Percentiles rank a stretch among this genome's conserved stretches.
Evolutionary conservation across 148 eudicot species (phyloP).

Genomic region (Mesembryanthemum crystallinum): DNA sequence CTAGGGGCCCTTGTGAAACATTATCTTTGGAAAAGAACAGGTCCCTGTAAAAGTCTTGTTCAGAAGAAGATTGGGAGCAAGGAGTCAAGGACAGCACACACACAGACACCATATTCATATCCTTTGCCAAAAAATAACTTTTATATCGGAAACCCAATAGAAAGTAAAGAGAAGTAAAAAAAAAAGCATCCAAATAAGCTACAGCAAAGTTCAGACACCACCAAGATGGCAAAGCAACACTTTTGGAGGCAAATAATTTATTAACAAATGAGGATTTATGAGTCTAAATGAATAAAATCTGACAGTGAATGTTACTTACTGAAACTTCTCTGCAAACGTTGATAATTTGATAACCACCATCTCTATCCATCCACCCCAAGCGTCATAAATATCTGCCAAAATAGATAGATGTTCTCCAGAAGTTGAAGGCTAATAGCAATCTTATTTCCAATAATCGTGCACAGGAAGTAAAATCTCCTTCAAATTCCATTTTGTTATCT

Average conservation of each 20-base stretch:
- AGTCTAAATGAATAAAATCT: not conserved
- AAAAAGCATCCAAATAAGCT: not conserved
- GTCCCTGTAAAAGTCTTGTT: too few relatives aligned
- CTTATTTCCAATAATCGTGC: not conserved
- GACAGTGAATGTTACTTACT: not conserved
- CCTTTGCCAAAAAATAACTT: not conserved
- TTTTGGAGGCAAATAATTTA: not conserved
- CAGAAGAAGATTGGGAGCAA: too few relatives aligned
- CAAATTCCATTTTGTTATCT: too few relatives aligned
- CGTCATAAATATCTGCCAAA: not conserved
- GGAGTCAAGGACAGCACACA: too few relatives aligned
- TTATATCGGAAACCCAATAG: not conserved
- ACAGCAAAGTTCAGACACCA: not conserved
- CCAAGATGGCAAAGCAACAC: not conserved
- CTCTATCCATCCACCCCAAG: not conserved
- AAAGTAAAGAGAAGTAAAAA: not conserved
- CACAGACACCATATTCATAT: not conserved
- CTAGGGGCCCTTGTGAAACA: not conserved
- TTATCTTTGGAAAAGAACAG: not conserved
- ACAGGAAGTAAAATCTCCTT: not conserved
- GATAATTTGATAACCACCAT: not conserved
- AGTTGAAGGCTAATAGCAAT: not conserved
- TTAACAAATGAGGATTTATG: not conserved
- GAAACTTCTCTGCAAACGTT: not conserved
- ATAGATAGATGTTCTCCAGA: not conserved